Evolutionary conservation across 192 early-diverging fungal genomes (phyloP), one percentile per base, ranked within the genome.

Genomic region (Funneliformis geosporum): DNA sequence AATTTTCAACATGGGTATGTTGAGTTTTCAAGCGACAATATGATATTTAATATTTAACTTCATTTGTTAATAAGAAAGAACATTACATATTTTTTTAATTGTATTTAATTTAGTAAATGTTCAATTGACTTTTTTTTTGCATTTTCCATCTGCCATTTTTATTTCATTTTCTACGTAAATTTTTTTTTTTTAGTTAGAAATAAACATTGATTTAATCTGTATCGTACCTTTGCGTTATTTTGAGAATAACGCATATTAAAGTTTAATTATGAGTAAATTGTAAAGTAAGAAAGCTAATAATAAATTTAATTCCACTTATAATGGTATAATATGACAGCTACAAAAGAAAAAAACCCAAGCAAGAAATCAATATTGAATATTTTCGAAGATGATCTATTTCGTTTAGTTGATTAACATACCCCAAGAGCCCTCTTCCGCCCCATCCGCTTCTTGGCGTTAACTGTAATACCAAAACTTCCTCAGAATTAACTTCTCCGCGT

Each of bases 361-460:
- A n/a, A 27, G n/a, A 14, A 55, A 12, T 65, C 5, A 65, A 12
- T 28, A 6, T 65, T 28, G 8, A 12, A 65, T 33, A 33, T 33
- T 33, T 33, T n/a, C n/a, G 11, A 28, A 33, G 5, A 64, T 23
- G 23, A 23, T 28, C 12, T 6, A 27, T 33, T 38, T 38, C 23
- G 10, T 33, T 28, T 11, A 65, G 25, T 27, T 33, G 8, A 66
- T 33, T 60, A 18, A 25, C 72, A 75, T 80, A 86, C 87, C 88
- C 88, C 21, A 89, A 69, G 3, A 86, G 73, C 18, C 88, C 88
- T 27, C 84, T 84, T 39, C 87, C 88, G 5, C 88, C 87, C 88
- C 88, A 89, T 4, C 84, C 87, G 70, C 81, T 82, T 65, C 76
- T 82, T 25, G 88, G 88, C 5, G 85, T 85, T 1, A 89, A 73